Percentiles rank a stretch among this genome's conserved stretches.
Evolutionary conservation across 2,329 filamentous ascomycete species (phyloP).

Genomic region (Hymenoscyphus albidus): DNA sequence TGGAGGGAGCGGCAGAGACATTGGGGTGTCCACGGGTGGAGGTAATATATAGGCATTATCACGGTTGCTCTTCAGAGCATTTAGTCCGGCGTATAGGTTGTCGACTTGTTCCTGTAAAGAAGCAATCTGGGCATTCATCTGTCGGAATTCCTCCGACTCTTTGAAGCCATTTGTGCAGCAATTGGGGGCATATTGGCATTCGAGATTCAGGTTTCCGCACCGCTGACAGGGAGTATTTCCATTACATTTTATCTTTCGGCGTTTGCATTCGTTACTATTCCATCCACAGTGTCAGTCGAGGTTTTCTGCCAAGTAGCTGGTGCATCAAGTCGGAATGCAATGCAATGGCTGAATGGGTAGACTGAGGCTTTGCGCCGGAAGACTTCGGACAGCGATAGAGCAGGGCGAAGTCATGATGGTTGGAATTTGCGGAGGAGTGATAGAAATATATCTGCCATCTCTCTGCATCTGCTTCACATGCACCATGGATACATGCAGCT

Average conservation of each 20-base stretch:
- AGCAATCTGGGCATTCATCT: constrained; percentile 70
- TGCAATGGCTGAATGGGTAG: background rate
- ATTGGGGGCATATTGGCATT: constrained; percentile 63
- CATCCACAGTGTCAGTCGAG: background rate
- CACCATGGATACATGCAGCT: background rate
- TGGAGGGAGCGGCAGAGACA: constrained; percentile 30
- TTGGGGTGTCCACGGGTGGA: constrained; percentile 26
- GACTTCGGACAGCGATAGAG: background rate
- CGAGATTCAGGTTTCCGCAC: constrained; percentile 63
- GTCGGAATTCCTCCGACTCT: constrained; percentile 85
- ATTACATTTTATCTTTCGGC: constrained; percentile 74
- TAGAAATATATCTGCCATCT: background rate
- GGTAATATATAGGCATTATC: constrained; percentile 20
- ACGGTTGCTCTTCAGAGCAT: constrained; percentile 37
- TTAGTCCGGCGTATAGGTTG: constrained; percentile 68
- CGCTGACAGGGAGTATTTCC: constrained; percentile 64
- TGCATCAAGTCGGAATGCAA: background rate
- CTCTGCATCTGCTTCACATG: background rate
- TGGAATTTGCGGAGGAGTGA: background rate
- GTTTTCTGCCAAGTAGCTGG: background rate
- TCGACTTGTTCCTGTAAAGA: constrained; percentile 82
- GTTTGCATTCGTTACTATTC: constrained; percentile 63
- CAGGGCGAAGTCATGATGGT: background rate
- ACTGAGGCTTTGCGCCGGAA: background rate
- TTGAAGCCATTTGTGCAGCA: constrained; percentile 77